Base-by-base conservation (phyloP, 2,329 filamentous ascomycete species). In the Harringtonia lauricola region DNA sequence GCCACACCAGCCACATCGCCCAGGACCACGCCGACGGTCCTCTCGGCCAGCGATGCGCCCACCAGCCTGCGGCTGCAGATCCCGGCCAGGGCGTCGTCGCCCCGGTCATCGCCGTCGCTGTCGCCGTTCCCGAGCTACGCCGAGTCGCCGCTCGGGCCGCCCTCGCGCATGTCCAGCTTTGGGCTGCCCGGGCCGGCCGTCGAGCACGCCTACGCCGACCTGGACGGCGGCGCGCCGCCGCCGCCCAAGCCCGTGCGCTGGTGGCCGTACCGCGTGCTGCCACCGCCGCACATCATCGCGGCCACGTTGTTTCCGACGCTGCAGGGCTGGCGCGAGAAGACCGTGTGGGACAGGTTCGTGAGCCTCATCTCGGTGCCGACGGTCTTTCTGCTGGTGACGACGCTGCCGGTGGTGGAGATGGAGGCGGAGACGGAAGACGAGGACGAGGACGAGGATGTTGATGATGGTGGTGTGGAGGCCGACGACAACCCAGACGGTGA, bases 371-470 rank as follows among this genome's bases (percentile, higher is more conserved):
- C 89, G 8, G 81, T 87, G n/a, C 86, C 89, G 1, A 94, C 84
- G 53, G 87, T 98, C 31, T 86, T 98, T 49, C 65, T 96, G 2
- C 70, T 98, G 4, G 90, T 90, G 1, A 79, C 92, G 38, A 98
- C 92, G 1, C 63, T 98, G 5, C 92, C 94, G 0, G 88, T 98
- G 1, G 86, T 95, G 7, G 90, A 96, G 54, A 75, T 76, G 1
- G 73, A 76, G 35, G 71, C 76, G 18, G 69, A 72, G 13, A 73
- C 77, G 15, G 63, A 68, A 15, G 69, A 73, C 8, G 73, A 78
- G 13, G 63, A 67, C 3, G 63, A 62, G 6, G 59, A 59, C 1
- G 67, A 71, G 5, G 59, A 64, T 4, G 22, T 21, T 9, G 35
- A 15, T 1, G 34, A n/a, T 9, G 28, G 10, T 13, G 26, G 29